Percentiles rank a stretch among this genome's conserved stretches.
These are phyloP conservation scores for Castanea sativa DNA, from an alignment of 306 rosid species.

Conservation along the genomic window DNA sequence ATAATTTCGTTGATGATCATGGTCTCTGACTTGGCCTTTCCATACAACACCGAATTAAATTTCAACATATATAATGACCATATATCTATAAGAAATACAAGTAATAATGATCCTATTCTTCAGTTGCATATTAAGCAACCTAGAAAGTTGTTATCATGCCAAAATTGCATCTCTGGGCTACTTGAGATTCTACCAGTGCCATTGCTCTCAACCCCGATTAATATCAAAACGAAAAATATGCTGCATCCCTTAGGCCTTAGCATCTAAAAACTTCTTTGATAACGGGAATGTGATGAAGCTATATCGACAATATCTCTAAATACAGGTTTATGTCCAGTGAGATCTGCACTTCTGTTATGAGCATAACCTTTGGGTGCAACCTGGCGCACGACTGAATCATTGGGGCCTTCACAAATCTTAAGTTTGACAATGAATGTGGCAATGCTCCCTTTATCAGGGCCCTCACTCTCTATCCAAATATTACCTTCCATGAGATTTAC, in stretches of 20 bases:
- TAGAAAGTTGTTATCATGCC: not conserved
- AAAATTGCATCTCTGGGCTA: not conserved
- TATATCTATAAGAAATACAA: not conserved
- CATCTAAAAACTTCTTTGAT: slow-evolving; percentile 60
- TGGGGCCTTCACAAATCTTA: slow-evolving; percentile 49
- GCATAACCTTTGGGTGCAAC: slow-evolving; percentile 35
- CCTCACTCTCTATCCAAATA: slow-evolving; percentile 91
- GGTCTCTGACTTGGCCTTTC: not conserved
- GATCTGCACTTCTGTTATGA: slow-evolving; percentile 68
- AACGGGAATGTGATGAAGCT: slow-evolving; percentile 46
- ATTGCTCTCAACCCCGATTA: not conserved
- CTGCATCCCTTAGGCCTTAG: not conserved
- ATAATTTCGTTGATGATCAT: not conserved
- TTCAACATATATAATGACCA: not conserved
- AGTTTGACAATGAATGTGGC: slow-evolving; percentile 69
- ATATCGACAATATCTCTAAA: slow-evolving; percentile 36
- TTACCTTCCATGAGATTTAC: slow-evolving; percentile 94
- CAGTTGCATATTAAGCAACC: not conserved
- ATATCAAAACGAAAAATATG: not conserved
- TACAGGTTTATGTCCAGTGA: slow-evolving; percentile 44
- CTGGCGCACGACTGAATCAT: slow-evolving; percentile 44
- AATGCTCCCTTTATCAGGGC: slow-evolving; percentile 68
- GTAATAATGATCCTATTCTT: not conserved
- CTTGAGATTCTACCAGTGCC: not conserved
- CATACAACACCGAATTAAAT: not conserved